phyloP scores from a whole-genome alignment of 1,284 basidiomycete genomes.

The Apiotrichum brassicae region DNA sequence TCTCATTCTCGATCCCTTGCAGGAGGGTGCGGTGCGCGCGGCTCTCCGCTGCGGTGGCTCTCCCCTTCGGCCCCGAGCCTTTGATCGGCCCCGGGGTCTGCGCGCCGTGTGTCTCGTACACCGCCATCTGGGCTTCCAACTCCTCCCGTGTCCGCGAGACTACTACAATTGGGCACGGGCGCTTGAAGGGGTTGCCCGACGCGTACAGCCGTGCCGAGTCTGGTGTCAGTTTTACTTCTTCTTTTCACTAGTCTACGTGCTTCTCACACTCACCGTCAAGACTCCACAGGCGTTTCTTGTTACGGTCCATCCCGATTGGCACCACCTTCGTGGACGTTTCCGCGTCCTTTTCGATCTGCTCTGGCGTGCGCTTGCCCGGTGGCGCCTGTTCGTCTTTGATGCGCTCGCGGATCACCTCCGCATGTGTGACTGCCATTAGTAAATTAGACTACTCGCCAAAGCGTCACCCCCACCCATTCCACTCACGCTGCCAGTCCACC shows the following conservation, averaged over 20 bases:
- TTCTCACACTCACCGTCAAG: constrained; percentile 37
- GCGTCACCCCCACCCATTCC: too few relatives aligned
- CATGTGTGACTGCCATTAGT: constrained; percentile 30
- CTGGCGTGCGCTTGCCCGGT: constrained; percentile 5
- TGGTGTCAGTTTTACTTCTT: constrained; percentile 10
- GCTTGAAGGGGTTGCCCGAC: constrained; percentile 46
- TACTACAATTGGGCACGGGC: constrained; percentile 37
- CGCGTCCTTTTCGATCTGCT: constrained; percentile 13
- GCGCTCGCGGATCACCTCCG: constrained; percentile 29
- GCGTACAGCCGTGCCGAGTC: constrained; percentile 40
- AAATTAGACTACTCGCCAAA: too few relatives aligned
- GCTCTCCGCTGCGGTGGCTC: constrained; percentile 14
- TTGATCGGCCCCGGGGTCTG: constrained; percentile 5
- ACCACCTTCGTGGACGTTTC: constrained; percentile 24
- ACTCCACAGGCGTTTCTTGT: constrained; percentile 42
- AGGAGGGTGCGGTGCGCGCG: constrained; percentile 17
- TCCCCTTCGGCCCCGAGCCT: constrained; percentile 23
- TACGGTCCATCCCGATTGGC: constrained; percentile 36
- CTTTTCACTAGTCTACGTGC: neutral
- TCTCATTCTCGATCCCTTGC: constrained; percentile 34
- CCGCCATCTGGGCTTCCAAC: constrained; percentile 21
- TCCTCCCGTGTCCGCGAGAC: constrained; percentile 28
- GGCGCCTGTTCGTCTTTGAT: constrained; percentile 33
- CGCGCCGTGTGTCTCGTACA: constrained; percentile 20
- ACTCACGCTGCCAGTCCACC: constrained; percentile 46